These are phyloP conservation scores for Amanita inopinata DNA, from an alignment of 768 basidiomycete genomes.

Conservation along the genomic window DNA sequence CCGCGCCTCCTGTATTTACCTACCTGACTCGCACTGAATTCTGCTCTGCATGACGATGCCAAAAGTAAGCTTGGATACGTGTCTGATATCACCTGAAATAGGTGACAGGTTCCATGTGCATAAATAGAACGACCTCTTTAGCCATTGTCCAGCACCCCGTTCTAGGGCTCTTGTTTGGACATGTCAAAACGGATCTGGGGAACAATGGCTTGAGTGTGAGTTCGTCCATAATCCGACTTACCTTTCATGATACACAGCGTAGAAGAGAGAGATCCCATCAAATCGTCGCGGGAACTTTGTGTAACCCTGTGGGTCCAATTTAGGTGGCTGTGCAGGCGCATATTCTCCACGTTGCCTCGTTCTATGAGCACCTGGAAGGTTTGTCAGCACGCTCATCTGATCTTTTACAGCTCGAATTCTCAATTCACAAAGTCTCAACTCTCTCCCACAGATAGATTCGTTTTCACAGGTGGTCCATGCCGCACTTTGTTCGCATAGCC, in stretches of 20 bases:
- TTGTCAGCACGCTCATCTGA: no score
- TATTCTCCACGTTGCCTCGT: neutral
- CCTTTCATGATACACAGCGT: conserved; percentile 3
- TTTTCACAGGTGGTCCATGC: no score
- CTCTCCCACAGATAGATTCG: no score
- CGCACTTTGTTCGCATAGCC: no score
- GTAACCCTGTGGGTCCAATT: conserved; percentile 17
- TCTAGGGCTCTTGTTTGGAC: neutral
- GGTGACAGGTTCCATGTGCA: conserved; percentile 7
- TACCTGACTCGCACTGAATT: conserved; percentile 6
- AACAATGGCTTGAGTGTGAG: conserved; percentile 20
- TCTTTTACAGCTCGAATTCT: no score
- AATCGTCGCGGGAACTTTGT: conserved; percentile 11
- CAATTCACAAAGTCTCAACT: no score
- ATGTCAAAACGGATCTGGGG: conserved; percentile 14
- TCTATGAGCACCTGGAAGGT: neutral
- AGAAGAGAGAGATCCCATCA: conserved; percentile 6
- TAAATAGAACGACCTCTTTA: neutral
- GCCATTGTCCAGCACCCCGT: conserved; percentile 5
- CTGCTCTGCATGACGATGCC: neutral
- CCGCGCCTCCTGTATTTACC: conserved; percentile 22
- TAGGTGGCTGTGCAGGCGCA: conserved; percentile 15
- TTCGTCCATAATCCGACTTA: conserved; percentile 4
- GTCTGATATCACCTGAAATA: no score
- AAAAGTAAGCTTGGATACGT: no score